These are phyloP conservation scores for Penicillium sp. DNA, from an alignment of 2,329 filamentous ascomycete species.

Conservation along the genomic window DNA sequence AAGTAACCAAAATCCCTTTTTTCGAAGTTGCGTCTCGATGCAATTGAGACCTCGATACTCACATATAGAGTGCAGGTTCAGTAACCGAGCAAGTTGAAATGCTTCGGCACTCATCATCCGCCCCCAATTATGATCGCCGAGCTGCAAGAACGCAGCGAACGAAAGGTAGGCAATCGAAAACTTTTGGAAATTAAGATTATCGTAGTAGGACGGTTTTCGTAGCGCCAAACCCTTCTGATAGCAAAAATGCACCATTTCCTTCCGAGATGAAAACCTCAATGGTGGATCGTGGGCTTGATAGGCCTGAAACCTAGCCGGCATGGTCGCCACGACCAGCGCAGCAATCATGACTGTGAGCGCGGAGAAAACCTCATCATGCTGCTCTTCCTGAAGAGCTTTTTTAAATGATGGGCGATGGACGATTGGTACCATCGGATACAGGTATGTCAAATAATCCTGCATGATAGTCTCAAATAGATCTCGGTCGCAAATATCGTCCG, in stretches of 20 bases:
- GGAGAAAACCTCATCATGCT: slow-evolving; percentile 7
- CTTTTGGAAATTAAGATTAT: slow-evolving; percentile 33
- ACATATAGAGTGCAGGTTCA: slow-evolving; percentile 32
- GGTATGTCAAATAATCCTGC: slow-evolving; percentile 15
- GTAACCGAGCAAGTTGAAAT: slow-evolving; percentile 35
- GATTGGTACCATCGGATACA: slow-evolving; percentile 16
- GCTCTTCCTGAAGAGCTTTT: slow-evolving; percentile 4
- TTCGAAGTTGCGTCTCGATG: slow-evolving; percentile 38
- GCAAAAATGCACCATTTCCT: slow-evolving; percentile 13
- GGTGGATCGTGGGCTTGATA: slow-evolving; percentile 6
- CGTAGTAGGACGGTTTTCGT: slow-evolving; percentile 14
- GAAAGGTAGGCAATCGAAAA: slow-evolving; percentile 38
- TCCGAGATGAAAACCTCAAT: slow-evolving; percentile 8
- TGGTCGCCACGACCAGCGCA: slow-evolving; percentile 14
- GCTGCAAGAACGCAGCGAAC: slow-evolving; percentile 35
- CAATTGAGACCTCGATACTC: slow-evolving; percentile 33
- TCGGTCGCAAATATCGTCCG: slow-evolving; percentile 14
- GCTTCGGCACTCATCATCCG: slow-evolving; percentile 41
- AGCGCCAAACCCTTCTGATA: slow-evolving; percentile 8
- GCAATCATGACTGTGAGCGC: slow-evolving; percentile 10
- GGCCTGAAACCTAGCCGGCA: slow-evolving; percentile 10
- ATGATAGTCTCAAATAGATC: slow-evolving; percentile 12
- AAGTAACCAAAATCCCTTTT: slow-evolving; percentile 41
- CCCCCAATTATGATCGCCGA: slow-evolving; percentile 37
- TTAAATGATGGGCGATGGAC: slow-evolving; percentile 16